Conservation (phyloP, 2,329 filamentous ascomycete species). For the Arthrocladium fulminans region DNA sequence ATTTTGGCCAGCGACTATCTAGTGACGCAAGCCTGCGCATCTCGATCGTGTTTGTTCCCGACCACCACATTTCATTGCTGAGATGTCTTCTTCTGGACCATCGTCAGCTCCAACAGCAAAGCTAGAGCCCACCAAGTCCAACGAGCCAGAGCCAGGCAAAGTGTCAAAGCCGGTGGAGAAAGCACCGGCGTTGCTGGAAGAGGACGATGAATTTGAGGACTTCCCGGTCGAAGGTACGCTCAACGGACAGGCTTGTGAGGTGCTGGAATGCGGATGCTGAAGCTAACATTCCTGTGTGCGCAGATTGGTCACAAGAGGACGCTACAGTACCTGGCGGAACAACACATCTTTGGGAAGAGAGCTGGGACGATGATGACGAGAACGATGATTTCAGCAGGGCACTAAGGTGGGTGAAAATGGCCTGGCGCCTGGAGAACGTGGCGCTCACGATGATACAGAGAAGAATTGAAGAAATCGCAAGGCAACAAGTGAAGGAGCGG, state of each 20-base stretch:
- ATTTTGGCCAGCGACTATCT: too few species aligned
- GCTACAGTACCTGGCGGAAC: slow-evolving; percentile 55
- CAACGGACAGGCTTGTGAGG: not conserved
- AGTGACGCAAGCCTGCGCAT: too few species aligned
- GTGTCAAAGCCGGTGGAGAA: slow-evolving; percentile 46
- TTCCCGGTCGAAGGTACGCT: slow-evolving; percentile 83
- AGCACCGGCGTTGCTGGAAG: slow-evolving; percentile 68
- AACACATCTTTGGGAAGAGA: slow-evolving; percentile 95
- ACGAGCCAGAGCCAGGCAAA: slow-evolving; percentile 32
- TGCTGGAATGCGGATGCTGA: not conserved
- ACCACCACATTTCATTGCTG: not conserved
- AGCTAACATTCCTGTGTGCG: slow-evolving; percentile 7
- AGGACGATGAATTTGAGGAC: slow-evolving; percentile 98
- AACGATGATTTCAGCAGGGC: slow-evolving; percentile 93
- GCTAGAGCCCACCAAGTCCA: slow-evolving; percentile 21
- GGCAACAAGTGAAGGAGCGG: slow-evolving; percentile 25
- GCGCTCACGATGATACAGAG: too few species aligned
- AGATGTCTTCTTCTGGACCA: slow-evolving; percentile 19
- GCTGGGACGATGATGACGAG: slow-evolving; percentile 98
- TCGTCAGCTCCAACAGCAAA: slow-evolving; percentile 17
- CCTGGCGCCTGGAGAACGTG: not conserved
- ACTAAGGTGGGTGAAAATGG: slow-evolving; percentile 66
- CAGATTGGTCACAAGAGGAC: slow-evolving; percentile 90
- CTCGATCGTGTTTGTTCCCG: not conserved
- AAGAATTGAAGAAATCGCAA: slow-evolving; percentile 92